A percentile compares a stretch with the other conserved stretches of the same genome.
These are phyloP conservation scores for Galeopsis tetrahit DNA, from an alignment of 257 asterid species.

Conservation along the genomic window DNA sequence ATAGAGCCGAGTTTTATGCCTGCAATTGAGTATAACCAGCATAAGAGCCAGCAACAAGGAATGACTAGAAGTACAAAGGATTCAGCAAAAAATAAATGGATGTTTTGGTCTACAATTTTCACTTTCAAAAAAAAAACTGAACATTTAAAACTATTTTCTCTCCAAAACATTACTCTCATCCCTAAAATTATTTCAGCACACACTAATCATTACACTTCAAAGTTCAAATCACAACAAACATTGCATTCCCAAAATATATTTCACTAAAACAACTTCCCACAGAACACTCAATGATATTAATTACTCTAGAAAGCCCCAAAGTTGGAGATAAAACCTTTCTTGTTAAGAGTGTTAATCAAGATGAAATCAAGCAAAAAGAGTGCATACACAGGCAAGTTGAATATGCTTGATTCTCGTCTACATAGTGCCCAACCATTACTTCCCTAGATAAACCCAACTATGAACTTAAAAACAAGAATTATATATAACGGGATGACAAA, in stretches of 20 bases:
- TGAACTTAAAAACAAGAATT: not conserved
- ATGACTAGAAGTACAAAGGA: not conserved
- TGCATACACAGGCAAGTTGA: not conserved
- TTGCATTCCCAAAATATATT: not conserved
- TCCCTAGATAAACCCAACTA: conserved; percentile 11
- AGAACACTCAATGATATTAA: not conserved
- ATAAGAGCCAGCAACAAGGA: conserved; percentile 23
- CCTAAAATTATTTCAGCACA: not conserved
- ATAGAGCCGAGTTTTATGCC: conserved; percentile 88
- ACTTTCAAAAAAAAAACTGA: not conserved
- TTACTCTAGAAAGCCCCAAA: conserved; percentile 2
- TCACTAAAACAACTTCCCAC: not conserved
- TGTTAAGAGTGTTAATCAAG: not conserved
- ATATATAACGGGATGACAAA: not conserved
- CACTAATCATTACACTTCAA: not conserved
- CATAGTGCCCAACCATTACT: not conserved
- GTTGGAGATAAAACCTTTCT: not conserved
- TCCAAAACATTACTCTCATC: not conserved
- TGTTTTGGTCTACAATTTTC: not conserved
- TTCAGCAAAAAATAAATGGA: not conserved
- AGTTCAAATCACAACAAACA: not conserved
- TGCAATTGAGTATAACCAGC: conserved; percentile 38
- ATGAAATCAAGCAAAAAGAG: conserved; percentile 6
- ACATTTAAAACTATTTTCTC: not conserved
- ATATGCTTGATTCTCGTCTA: conserved; percentile 6